phyloP scores from a whole-genome alignment of 2,329 filamentous ascomycete genomes.

The Leptographium flavum region DNA sequence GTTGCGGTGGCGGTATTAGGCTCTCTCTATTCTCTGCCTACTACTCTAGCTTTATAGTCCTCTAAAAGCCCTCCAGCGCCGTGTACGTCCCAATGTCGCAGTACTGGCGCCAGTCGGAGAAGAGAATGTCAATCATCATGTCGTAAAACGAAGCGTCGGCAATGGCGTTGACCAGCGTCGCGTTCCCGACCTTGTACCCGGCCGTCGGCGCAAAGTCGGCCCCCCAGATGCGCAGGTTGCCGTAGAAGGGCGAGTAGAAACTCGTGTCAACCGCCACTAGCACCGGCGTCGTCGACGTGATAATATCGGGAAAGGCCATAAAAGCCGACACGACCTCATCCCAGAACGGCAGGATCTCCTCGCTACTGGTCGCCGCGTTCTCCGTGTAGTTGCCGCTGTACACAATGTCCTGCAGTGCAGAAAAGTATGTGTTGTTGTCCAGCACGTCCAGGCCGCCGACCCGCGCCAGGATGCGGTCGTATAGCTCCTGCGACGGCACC shows the following conservation, averaged over 20 bases:
- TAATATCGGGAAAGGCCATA: slow-evolving; percentile 4
- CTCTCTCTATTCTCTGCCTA: no score
- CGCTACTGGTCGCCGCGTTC: neutral
- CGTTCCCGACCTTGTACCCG: slow-evolving; percentile 2
- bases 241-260: slow-evolving; percentile 6
- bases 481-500: slow-evolving; percentile 4
- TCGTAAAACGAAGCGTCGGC: slow-evolving; percentile 1
- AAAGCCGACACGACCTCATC: slow-evolving; percentile 5
- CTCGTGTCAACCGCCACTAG: slow-evolving; percentile 4
- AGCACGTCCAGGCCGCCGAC: slow-evolving; percentile 4
- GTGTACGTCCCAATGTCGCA: neutral
- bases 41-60: no score
- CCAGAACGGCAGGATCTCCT: slow-evolving; percentile 5
- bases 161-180: slow-evolving; percentile 1
- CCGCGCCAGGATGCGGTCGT: slow-evolving; percentile 2
- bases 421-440: slow-evolving; percentile 6
- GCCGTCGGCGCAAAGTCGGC: slow-evolving; percentile 2
- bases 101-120: slow-evolving; percentile 4
- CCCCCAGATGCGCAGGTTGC: slow-evolving; percentile 4
- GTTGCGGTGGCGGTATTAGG: neutral
- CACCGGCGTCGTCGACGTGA: neutral
- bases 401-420: slow-evolving; percentile 1
- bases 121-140: slow-evolving; percentile 3
- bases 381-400: slow-evolving; percentile 5
- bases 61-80: neutral